These are phyloP conservation scores for Lactarius hengduanensis DNA, from an alignment of 768 basidiomycete genomes.

Conservation along the genomic window DNA sequence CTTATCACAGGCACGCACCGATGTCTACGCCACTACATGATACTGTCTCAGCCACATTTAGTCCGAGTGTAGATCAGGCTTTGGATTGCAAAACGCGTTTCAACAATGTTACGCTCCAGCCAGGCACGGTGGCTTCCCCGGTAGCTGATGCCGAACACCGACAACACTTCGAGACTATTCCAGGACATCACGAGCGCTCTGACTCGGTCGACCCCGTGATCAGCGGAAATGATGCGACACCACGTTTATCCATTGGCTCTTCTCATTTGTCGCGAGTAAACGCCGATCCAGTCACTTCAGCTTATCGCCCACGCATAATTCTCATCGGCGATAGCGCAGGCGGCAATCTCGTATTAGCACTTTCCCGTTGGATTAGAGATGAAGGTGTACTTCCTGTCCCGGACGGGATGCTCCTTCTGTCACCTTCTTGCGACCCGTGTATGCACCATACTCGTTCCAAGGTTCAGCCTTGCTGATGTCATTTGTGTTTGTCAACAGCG, in stretches of 20 bases:
- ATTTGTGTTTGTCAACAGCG: conserved; percentile 32
- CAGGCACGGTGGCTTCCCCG: background rate
- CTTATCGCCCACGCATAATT: conserved; percentile 37
- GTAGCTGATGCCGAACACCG: background rate
- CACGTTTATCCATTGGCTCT: background rate
- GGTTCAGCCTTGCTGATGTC: conserved; percentile 14
- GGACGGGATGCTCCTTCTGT: conserved; percentile 47
- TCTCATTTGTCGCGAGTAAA: background rate
- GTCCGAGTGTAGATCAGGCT: conserved; percentile 1
- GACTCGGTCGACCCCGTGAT: conserved; percentile 17
- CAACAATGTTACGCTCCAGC: background rate
- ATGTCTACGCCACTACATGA: background rate
- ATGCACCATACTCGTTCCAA: conserved; percentile 27
- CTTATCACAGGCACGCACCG: conserved; percentile 17
- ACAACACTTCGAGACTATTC: background rate
- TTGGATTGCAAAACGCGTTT: background rate
- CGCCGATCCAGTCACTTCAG: conserved; percentile 25
- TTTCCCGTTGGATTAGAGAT: conserved; percentile 54
- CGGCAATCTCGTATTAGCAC: conserved; percentile 51
- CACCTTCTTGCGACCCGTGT: conserved; percentile 42
- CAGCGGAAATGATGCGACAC: conserved; percentile 24
- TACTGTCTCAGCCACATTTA: background rate
- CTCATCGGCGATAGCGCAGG: conserved; percentile 57
- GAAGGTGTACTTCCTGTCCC: conserved; percentile 47
- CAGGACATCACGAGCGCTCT: background rate